Percentiles rank a stretch among this genome's conserved stretches.
phyloP scores from a whole-genome alignment of 208 protist species.

The Acanthamoeba triangularis region DNA sequence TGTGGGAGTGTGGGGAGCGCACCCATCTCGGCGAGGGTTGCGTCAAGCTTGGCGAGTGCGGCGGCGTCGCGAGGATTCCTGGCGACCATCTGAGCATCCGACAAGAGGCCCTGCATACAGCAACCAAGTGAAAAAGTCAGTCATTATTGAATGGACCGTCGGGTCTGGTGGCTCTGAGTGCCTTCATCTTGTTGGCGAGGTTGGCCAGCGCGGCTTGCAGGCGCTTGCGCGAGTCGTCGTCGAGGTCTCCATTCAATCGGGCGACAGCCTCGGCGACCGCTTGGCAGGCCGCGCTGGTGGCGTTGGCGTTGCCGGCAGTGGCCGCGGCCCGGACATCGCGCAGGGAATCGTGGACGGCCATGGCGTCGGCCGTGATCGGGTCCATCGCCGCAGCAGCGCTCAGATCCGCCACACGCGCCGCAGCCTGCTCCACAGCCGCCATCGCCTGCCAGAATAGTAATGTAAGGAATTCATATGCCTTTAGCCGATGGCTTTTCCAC shows the following conservation, averaged over 20 bases:
- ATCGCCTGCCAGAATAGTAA: background rate
- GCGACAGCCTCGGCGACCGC: background rate
- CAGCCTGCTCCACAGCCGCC: background rate
- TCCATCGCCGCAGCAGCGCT: constrained; percentile 19
- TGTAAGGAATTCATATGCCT: background rate
- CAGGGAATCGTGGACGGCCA: constrained; percentile 42
- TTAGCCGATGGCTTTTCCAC: too few species aligned
- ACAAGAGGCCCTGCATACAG: background rate
- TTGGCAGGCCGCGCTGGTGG: constrained; percentile 14
- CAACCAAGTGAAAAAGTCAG: background rate
- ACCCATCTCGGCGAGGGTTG: background rate
- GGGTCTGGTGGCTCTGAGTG: background rate
- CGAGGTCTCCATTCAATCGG: background rate
- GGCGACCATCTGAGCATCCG: background rate
- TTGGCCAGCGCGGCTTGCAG: constrained; percentile 14
- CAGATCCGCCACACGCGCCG: background rate
- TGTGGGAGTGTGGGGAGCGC: too few species aligned
- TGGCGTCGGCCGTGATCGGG: constrained; percentile 42
- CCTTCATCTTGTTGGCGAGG: constrained; percentile 38
- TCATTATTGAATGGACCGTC: background rate
- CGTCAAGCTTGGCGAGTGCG: background rate
- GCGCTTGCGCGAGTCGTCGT: constrained; percentile 22
- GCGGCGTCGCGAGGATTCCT: background rate
- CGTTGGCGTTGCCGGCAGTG: constrained; percentile 1
- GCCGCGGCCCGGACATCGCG: background rate